Base-by-base conservation (phyloP, 176 grass and related monocot genomes). In the Carex myosuroides region DNA sequence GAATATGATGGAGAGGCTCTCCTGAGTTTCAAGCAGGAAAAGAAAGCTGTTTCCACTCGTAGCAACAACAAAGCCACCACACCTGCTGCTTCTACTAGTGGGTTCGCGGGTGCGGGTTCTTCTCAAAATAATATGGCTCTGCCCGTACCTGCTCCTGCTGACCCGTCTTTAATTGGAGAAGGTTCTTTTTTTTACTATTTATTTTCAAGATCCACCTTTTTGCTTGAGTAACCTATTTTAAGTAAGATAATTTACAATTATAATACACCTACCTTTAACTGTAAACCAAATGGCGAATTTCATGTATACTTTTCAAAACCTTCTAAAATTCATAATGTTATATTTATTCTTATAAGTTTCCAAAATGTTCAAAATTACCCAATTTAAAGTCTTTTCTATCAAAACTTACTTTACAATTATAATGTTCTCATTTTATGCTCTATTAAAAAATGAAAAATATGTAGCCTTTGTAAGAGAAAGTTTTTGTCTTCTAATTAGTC, bases 1-100 rank as follows among this genome's bases (percentile, higher is more conserved):
- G 94, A 93, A 86, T 90, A 97, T 88, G 94, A 97, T 83, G 94
- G 89, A 9, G 92, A 93, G 54, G 84, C 60, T 62, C 84, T 97
- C 61, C 85, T 97, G 84, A 88, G 50, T 60, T 84, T 90, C 84
- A 97, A 97, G 84, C 94, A 97, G 85, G 92, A 88, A 85, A 97
- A 88, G 79, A 97, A 88, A 86, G 79, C 79, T 70, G 56, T 88
- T 80, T 86, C 86, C 42, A 90, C 90, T 20, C 88, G 85, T 85
- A 93, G 88, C n/a, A 87, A 89, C 60, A 83, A 52, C 39, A 48
- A 82, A 64, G 30, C 80, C 3, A 18, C 62, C 3, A 18, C 80
- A 17, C 14, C 80, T 65, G 24, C 80, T 65, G 24, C 60, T 65
- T 68, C 80, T 50, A 1, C 62, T 68, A 41, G 59, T 13, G 41